Evolutionary conservation across 1,284 basidiomycete genomes (phyloP).

Genomic region (Ceratobasidium sp.): DNA sequence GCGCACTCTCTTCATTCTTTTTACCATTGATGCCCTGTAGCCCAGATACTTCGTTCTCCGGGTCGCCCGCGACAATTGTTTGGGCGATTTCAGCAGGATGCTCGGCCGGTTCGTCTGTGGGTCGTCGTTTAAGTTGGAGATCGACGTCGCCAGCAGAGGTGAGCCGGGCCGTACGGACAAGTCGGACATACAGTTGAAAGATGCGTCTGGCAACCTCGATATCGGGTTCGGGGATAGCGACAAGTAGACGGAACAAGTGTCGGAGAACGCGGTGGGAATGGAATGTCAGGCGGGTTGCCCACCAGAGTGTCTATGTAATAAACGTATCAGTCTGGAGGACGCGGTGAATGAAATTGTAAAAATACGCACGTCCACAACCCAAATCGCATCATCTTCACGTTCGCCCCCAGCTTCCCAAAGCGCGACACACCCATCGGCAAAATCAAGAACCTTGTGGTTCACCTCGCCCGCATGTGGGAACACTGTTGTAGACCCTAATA

Average conservation of each 20-base stretch:
- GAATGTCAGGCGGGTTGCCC: conserved; percentile 92
- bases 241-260: conserved; percentile 82
- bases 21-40: conserved; percentile 27
- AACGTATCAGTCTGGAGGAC: conserved; percentile 38
- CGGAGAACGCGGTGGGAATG: conserved; percentile 88
- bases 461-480: conserved; percentile 90
- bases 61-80: conserved; percentile 39
- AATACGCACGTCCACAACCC: conserved; percentile 78
- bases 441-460: conserved; percentile 85
- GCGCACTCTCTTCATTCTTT: conserved; percentile 49
- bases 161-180: conserved; percentile 84
- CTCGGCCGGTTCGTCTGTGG: conserved; percentile 54
- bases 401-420: conserved; percentile 83
- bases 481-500: conserved; percentile 75
- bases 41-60: conserved; percentile 45
- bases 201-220: conserved; percentile 78
- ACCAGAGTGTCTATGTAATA: conserved; percentile 80
- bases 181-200: conserved; percentile 84
- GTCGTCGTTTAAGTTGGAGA: conserved; percentile 57
- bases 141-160: conserved; percentile 63
- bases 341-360: not conserved
- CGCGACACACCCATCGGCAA: conserved; percentile 85
- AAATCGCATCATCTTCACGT: conserved; percentile 69
- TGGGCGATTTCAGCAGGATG: conserved; percentile 50
- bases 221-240: conserved; percentile 69